These are phyloP conservation scores for Erodium maritimum DNA, from an alignment of 345 rosid genomes.

Conservation along the genomic window DNA sequence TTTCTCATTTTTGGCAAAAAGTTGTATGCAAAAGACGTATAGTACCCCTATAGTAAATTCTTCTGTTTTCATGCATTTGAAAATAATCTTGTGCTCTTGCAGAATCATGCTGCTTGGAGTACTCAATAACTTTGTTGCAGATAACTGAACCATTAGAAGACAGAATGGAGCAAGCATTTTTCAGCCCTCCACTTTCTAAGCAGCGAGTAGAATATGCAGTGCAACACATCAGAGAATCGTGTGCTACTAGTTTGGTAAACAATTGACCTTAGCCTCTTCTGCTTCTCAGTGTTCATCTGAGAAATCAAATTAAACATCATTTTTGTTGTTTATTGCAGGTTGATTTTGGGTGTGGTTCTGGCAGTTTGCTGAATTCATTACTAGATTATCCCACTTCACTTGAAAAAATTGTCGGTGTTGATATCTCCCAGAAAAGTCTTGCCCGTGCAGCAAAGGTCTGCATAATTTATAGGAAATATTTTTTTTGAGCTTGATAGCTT, in stretches of 20 bases:
- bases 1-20: neutral
- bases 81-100: constrained; percentile 7
- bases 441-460: constrained; percentile 86
- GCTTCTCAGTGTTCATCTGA: constrained; percentile 1
- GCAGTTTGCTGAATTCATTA: constrained; percentile 74
- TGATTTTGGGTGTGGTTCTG: constrained; percentile 95
- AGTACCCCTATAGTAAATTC: neutral
- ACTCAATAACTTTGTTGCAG: constrained; percentile 38
- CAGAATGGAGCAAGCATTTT: constrained; percentile 90
- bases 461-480: neutral
- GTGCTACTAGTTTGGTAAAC: constrained; percentile 61
- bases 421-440: constrained; percentile 70
- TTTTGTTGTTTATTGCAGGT: constrained; percentile 29
- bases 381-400: constrained; percentile 65
- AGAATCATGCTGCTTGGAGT: constrained; percentile 38
- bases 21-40: no score
- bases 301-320: constrained; percentile 5
- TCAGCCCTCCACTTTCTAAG: constrained; percentile 89
- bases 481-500: neutral
- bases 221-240: constrained; percentile 57
- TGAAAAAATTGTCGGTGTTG: constrained; percentile 67
- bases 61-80: constrained; percentile 1
- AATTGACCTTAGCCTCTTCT: constrained; percentile 1
- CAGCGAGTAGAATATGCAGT: constrained; percentile 89
- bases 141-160: constrained; percentile 74